Conservation (phyloP, 2,329 filamentous ascomycete genomes). For the Nigrospora oryzae region DNA sequence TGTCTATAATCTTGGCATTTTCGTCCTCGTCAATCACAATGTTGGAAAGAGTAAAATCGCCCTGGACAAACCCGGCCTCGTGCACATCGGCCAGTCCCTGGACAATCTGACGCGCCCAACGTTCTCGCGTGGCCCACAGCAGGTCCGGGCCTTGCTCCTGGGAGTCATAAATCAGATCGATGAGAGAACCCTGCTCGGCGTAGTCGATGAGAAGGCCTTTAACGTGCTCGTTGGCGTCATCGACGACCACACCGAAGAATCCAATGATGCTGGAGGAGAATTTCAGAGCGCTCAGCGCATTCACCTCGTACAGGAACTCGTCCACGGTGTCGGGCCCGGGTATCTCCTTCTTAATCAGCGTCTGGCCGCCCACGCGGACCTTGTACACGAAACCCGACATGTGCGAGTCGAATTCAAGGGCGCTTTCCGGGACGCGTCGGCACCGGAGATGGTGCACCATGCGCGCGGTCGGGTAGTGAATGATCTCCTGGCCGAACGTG, state of each 20-base stretch:
- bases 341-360: conserved; percentile 95
- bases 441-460: conserved; percentile 68
- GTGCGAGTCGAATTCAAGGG: conserved; percentile 81
- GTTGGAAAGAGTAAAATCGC: conserved; percentile 94
- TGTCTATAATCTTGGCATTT: conserved; percentile 95
- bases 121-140: conserved; percentile 66
- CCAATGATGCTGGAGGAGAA: conserved; percentile 71
- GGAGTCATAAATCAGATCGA: conserved; percentile 82
- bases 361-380: conserved; percentile 58
- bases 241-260: conserved; percentile 81
- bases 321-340: conserved; percentile 91
- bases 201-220: conserved; percentile 88
- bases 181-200: conserved; percentile 76
- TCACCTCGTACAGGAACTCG: conserved; percentile 95
- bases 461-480: conserved; percentile 68
- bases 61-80: conserved; percentile 92
- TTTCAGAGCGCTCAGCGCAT: conserved; percentile 74
- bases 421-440: conserved; percentile 58
- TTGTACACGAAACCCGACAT: conserved; percentile 98
- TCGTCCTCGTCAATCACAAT: conserved; percentile 83
- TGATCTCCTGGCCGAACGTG: conserved; percentile 57
- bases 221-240: conserved; percentile 63
- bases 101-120: conserved; percentile 88
- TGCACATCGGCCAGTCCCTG: conserved; percentile 86
- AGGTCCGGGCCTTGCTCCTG: conserved; percentile 46